phyloP scores from a whole-genome alignment of 208 protist genomes.

The Wallacemonas collosoma region DNA sequence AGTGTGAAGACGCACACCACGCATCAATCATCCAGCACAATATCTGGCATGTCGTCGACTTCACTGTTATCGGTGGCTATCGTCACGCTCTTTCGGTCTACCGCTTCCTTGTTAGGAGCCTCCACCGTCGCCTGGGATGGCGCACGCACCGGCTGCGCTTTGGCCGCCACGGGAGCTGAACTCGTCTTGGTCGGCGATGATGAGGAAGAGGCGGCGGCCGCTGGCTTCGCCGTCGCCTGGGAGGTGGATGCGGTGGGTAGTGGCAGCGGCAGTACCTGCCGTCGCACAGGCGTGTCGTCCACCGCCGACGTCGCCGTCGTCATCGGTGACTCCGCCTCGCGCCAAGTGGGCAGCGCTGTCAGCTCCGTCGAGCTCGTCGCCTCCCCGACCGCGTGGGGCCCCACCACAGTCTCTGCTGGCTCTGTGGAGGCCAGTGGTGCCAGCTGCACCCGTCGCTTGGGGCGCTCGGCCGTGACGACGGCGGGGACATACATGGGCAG shows the following conservation, averaged over 20 bases:
- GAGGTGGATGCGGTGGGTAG: not conserved
- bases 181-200: not conserved
- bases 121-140: not conserved
- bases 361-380: not conserved
- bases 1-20: not conserved
- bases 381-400: not conserved
- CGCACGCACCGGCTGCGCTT: not conserved
- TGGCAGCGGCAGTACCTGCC: not conserved
- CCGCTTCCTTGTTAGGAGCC: not conserved
- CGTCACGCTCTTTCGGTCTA: not conserved
- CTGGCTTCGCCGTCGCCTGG: not conserved
- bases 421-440: not conserved
- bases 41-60: constrained; percentile 56
- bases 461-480: constrained; percentile 44
- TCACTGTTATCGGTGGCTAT: constrained; percentile 17
- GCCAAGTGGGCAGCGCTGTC: not conserved
- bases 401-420: not conserved
- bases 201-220: too few relatives aligned
- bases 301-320: not conserved
- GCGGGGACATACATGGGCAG: constrained; percentile 54
- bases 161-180: not conserved
- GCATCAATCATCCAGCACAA: constrained; percentile 57
- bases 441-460: constrained; percentile 33
- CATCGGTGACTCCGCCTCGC: too few relatives aligned
- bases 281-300: not conserved